Conservation (phyloP, 2,329 filamentous ascomycete species). For the Fusarium devonianum region DNA sequence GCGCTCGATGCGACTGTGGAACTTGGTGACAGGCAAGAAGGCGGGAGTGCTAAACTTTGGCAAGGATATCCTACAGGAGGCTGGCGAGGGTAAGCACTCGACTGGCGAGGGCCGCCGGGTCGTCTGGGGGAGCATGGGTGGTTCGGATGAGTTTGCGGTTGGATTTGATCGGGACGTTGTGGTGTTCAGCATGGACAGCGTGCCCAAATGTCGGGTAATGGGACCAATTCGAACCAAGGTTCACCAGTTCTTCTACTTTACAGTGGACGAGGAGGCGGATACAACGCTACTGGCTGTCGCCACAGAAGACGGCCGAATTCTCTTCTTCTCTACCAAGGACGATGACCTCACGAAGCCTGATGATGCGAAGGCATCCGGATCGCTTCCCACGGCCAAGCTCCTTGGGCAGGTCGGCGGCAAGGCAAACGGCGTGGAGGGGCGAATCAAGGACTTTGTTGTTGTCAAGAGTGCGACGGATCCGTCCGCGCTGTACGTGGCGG, state of each 20-base stretch:
- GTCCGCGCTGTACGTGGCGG: constrained; percentile 64
- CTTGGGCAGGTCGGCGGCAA: constrained; percentile 82
- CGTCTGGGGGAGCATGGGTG: constrained; percentile 76
- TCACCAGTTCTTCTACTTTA: constrained; percentile 80
- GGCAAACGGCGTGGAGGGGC: constrained; percentile 68
- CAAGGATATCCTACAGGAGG: constrained; percentile 72
- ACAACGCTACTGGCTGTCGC: constrained; percentile 73
- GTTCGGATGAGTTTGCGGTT: constrained; percentile 83
- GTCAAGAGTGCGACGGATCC: constrained; percentile 54
- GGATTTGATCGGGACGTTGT: constrained; percentile 86
- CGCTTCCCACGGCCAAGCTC: constrained; percentile 66
- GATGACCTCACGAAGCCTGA: constrained; percentile 52
- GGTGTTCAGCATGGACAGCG: constrained; percentile 88
- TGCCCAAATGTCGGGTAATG: constrained; percentile 76
- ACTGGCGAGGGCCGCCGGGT: constrained; percentile 85
- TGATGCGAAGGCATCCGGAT: constrained; percentile 43
- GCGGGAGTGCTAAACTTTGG: constrained; percentile 90
- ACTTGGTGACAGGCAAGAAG: constrained; percentile 94
- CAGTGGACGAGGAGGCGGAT: constrained; percentile 52
- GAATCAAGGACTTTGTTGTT: constrained; percentile 89
- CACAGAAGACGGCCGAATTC: constrained; percentile 87
- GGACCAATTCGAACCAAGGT: constrained; percentile 77
- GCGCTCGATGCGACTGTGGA: constrained; percentile 92
- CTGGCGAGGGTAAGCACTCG: constrained; percentile 78
- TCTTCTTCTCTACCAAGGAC: constrained; percentile 78